Conservation (phyloP, 176 grass and related monocot genomes). For the Lolium multiflorum region DNA sequence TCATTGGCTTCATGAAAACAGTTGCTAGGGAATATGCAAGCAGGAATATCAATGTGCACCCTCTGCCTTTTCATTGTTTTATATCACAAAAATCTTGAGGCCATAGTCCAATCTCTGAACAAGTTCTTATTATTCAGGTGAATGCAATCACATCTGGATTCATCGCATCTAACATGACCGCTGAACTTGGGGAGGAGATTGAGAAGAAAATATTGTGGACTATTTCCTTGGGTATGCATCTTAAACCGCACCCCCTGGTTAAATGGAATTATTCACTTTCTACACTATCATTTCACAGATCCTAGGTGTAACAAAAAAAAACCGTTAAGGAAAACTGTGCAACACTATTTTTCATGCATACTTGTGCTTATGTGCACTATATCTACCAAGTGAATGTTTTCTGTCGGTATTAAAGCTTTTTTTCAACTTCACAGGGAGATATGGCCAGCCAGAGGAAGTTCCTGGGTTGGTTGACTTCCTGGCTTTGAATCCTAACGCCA, state of each 20-base stretch:
- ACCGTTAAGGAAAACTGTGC: not conserved
- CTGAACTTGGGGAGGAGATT: slow-evolving; percentile 79
- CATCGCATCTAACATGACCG: slow-evolving; percentile 93
- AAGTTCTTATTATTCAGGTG: slow-evolving; percentile 61
- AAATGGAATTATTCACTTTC: not conserved
- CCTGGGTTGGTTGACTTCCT: too few relatives aligned
- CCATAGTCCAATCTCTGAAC: slow-evolving; percentile 2
- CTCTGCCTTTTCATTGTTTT: slow-evolving; percentile 26
- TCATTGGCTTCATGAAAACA: slow-evolving; percentile 64
- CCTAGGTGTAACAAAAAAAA: not conserved
- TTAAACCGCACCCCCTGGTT: not conserved
- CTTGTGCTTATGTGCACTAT: not conserved
- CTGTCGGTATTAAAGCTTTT: too few relatives aligned
- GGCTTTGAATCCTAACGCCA: too few relatives aligned
- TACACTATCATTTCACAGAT: not conserved
- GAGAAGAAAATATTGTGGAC: slow-evolving; percentile 90
- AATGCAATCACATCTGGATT: slow-evolving; percentile 97
- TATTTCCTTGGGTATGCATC: slow-evolving; percentile 79
- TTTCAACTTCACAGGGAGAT: too few relatives aligned
- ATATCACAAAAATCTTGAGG: not conserved
- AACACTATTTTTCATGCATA: not conserved
- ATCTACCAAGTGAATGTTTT: too few relatives aligned
- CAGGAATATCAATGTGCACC: slow-evolving; percentile 84
- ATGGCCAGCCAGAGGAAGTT: too few relatives aligned
- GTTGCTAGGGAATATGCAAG: slow-evolving; percentile 98